Percentiles rank a stretch among this genome's conserved stretches.
phyloP scores from a whole-genome alignment of 108 stramenopile genomes.

The Cyclotella atomus region DNA sequence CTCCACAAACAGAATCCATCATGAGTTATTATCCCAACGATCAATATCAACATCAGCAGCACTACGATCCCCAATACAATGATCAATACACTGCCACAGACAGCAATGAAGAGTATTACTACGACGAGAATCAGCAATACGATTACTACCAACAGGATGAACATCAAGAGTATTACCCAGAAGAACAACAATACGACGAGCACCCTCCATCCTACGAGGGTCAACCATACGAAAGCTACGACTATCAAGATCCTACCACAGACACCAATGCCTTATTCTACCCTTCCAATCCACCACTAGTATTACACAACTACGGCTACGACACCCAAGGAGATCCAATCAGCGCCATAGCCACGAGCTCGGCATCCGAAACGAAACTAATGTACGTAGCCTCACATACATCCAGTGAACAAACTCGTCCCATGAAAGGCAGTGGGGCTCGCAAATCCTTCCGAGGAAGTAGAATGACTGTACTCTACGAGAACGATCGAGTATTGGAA shows the following conservation, averaged over 20 bases:
- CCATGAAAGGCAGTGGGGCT: neutral
- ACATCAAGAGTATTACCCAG: neutral
- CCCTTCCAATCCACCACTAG: constrained; percentile 24
- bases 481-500: constrained; percentile 7
- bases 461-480: constrained; percentile 39
- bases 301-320: constrained; percentile 35
- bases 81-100: neutral
- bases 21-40: neutral
- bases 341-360: constrained; percentile 12
- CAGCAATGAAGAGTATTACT: neutral
- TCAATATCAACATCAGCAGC: no score
- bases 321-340: constrained; percentile 50
- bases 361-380: neutral
- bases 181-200: neutral
- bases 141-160: neutral
- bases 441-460: constrained; percentile 31
- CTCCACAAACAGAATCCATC: no score
- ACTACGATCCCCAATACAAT: no score
- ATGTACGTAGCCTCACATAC: constrained; percentile 77
- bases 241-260: neutral
- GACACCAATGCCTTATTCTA: constrained; percentile 18
- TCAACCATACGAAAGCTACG: neutral
- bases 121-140: neutral
- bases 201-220: neutral
- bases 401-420: constrained; percentile 24